Evolutionary conservation across 345 rosid species (phyloP).

Genomic region (Lepidium sativum): DNA sequence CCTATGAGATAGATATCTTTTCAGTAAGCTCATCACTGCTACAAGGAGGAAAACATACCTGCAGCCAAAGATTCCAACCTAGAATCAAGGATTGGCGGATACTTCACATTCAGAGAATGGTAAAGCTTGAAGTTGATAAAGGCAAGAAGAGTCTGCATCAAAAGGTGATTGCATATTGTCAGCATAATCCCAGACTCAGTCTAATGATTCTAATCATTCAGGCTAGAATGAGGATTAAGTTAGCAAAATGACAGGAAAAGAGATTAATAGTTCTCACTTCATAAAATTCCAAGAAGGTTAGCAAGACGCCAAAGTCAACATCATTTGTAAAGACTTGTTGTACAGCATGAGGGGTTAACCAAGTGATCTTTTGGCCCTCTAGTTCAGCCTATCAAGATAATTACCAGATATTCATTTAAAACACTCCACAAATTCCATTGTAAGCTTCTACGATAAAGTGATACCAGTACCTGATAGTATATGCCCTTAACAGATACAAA

Average conservation of each 20-base stretch:
- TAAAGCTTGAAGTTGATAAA: constrained; percentile 79
- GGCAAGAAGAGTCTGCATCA: constrained; percentile 78
- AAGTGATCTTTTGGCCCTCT: constrained; percentile 91
- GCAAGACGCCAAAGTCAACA: constrained; percentile 73
- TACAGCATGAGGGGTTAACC: constrained; percentile 86
- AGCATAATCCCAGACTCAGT: not conserved
- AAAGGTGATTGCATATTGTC: constrained; percentile 2
- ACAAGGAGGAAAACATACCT: constrained; percentile 37
- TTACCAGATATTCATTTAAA: constrained; percentile 1
- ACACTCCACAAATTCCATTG: not conserved
- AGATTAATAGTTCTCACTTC: constrained; percentile 58
- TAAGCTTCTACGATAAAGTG: not conserved
- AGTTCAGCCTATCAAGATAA: constrained; percentile 62
- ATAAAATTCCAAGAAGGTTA: constrained; percentile 87
- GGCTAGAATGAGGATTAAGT: not conserved
- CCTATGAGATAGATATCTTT: not conserved
- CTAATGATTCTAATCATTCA: not conserved
- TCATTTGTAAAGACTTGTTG: constrained; percentile 95
- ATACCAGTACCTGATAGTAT: constrained; percentile 71
- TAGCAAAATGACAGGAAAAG: not conserved
- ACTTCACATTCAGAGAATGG: constrained; percentile 67
- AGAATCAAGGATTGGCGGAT: constrained; percentile 91
- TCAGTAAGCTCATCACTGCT: not conserved
- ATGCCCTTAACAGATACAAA: constrained; percentile 94
- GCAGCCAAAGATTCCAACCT: constrained; percentile 84